Base-by-base conservation (phyloP, 2,329 filamentous ascomycete genomes). In the Fusarium sp. region DNA sequence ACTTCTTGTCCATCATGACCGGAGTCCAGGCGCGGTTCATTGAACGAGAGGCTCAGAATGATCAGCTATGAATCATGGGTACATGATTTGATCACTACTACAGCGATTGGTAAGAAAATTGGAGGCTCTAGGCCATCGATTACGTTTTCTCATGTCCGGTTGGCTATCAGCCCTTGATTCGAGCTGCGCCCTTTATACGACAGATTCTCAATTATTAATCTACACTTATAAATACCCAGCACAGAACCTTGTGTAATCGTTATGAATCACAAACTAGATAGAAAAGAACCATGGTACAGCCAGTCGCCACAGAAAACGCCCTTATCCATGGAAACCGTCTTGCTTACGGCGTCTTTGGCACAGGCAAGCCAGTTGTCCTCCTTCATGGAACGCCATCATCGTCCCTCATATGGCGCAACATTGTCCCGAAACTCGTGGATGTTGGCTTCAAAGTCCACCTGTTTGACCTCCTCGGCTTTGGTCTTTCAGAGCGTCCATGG, bases 1-100 rank as follows among this genome's bases (percentile, higher is more conserved):
- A 84, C 50, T 85, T 84, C 51, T 70, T 85, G 69, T 81, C 80
- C 1, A 82, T 84, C 77, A 57, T 83, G 63, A 80, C 78, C 0
- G 81, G 80, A 0, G 77, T 80, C 4, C 79, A 71, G 59, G 80
- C 67, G 1, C 70, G 73, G 1, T 83, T 84, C 32, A 21, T 70
- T 9, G 54, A 51, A 9, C 50, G 61, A 42, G 23, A 45, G 8
- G 4, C 5, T 10, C 17, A 5, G 3, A 19, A 4, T 25, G 4
- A 7, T 8, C 7, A 1, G 2, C 6, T 1, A 13, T 25, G 9
- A 19, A 19, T 19, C 19, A 19, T 19, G 6, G 15, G 2, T 10
- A 27, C 11, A n/a, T 11, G 9, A 25, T 25, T 4, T 7, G 8
- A 2, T 17, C 25, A 4, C 9, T n/a, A 13, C n/a, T 13, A 8